phyloP scores from a whole-genome alignment of 257 asterid species.

The Coffea canephora region DNA sequence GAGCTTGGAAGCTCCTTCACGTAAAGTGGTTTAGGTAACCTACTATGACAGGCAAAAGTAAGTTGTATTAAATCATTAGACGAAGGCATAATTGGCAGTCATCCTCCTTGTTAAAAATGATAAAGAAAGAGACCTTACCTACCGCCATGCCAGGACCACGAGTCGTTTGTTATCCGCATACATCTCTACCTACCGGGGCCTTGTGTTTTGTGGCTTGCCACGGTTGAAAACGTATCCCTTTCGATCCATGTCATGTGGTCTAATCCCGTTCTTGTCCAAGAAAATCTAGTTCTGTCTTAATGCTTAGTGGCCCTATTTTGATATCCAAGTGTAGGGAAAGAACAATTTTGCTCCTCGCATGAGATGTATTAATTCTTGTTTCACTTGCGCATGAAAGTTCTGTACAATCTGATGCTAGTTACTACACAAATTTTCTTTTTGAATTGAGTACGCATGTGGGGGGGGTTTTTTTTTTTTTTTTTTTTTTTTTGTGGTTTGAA shows the following conservation, averaged over 20 bases:
- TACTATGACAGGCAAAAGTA: not conserved
- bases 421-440: too few relatives aligned
- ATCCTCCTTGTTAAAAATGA: not conserved
- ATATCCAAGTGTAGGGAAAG: not conserved
- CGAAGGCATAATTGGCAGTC: not conserved
- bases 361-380: not conserved
- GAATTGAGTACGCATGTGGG: too few relatives aligned
- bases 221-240: not conserved
- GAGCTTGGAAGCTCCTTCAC: not conserved
- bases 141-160: not conserved
- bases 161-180: too few relatives aligned
- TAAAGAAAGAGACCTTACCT: constrained; percentile 7
- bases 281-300: not conserved
- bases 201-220: not conserved
- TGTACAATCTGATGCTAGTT: too few relatives aligned
- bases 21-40: constrained; percentile 1
- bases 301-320: not conserved
- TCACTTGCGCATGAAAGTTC: not conserved
- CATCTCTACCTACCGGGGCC: not conserved
- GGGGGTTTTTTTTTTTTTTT: too few relatives aligned
- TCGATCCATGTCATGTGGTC: not conserved
- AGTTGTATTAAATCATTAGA: not conserved
- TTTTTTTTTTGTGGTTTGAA: too few relatives aligned
- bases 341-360: not conserved
- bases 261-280: not conserved